Evolutionary conservation across 176 grass and related monocot species (phyloP), one percentile per base, ranked within the genome.

Genomic region (Carex scoparia): DNA sequence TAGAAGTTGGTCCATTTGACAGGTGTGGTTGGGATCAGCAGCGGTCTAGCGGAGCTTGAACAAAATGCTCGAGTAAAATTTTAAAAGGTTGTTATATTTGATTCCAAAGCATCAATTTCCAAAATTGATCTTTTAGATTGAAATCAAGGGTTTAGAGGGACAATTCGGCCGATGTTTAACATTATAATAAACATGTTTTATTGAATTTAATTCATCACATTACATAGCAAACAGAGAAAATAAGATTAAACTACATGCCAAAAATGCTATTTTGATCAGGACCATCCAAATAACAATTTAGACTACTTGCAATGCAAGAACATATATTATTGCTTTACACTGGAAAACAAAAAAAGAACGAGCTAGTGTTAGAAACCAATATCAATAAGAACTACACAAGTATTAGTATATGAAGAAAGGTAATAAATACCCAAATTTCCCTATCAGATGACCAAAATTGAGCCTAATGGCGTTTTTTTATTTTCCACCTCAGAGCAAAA

Each of bases 361-460:
- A 58, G 13, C 74, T 79, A 79, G 74, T 10, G 46, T 79, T 79
- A 79, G 74, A 79, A 33, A 78, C 28, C 51, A 56, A 56, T 78
- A 78, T 7, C 48, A 79, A 79, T 37, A 79, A 54, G 48, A 56
- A 57, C 31, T 79, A 79, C 74, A 79, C 49, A 79, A 18, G 74
- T 79, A 79, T 57, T 37, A 23, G 23, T 23, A 23, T 23, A 23
- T 23, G 12, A 79, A 79, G 46, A 78, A 79, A 33, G 49, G 74
- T 79, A 79, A 57, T 56, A 79, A 79, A 33, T 58, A 79, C 5
- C 53, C 30, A 57, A 57, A 33, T 79, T 58, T 32, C 53, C 38
- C 74, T 79, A 79, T 37, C 51, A 79, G 74, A 57, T 35, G 53
- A 57, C 51, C 74, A 79, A 79, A 79, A 79, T 79, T 79, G 74